Evolutionary conservation across 805 yeast species (phyloP).

Genomic region (Barnettozyma sp.): DNA sequence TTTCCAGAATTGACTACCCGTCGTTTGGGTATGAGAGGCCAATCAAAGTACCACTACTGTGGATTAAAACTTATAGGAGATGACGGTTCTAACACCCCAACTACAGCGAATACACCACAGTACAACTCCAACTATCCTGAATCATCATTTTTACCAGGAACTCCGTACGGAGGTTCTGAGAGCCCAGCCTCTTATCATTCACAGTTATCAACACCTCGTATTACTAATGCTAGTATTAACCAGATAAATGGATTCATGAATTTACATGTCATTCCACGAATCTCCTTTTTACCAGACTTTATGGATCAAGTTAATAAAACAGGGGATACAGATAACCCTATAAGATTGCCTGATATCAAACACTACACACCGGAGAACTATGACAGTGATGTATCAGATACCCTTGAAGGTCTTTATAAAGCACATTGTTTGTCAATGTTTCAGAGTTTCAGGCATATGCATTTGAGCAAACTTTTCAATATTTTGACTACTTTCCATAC

Average conservation of each 20-base stretch:
- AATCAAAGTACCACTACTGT: slow-evolving; percentile 75
- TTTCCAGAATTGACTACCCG: slow-evolving; percentile 65
- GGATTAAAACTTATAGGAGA: slow-evolving; percentile 50
- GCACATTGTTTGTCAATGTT: slow-evolving; percentile 58
- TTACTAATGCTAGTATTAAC: slow-evolving; percentile 6
- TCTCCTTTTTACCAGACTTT: slow-evolving; percentile 21
- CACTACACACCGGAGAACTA: slow-evolving; percentile 17
- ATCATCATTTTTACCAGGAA: slow-evolving; percentile 23
- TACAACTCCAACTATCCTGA: slow-evolving; percentile 18
- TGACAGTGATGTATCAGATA: slow-evolving; percentile 40
- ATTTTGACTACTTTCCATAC: slow-evolving; percentile 46
- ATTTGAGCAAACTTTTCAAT: slow-evolving; percentile 51
- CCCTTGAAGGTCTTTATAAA: slow-evolving; percentile 54
- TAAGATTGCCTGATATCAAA: slow-evolving; percentile 33
- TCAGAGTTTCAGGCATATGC: slow-evolving; percentile 62
- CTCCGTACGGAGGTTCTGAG: slow-evolving; percentile 25
- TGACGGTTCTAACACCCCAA: slow-evolving; percentile 21
- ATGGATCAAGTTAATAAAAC: slow-evolving; percentile 14
- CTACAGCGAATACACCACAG: slow-evolving; percentile 23
- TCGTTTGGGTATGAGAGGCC: slow-evolving; percentile 72
- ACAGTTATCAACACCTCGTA: slow-evolving; percentile 22
- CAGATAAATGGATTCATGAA: slow-evolving; percentile 15
- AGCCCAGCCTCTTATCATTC: slow-evolving; percentile 24
- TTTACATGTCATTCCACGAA: slow-evolving; percentile 13
- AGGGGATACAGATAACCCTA: slow-evolving; percentile 17